These are phyloP conservation scores for Paramecium sexaurelia DNA, from an alignment of 73 alveolate species.

Conservation along the genomic window DNA sequence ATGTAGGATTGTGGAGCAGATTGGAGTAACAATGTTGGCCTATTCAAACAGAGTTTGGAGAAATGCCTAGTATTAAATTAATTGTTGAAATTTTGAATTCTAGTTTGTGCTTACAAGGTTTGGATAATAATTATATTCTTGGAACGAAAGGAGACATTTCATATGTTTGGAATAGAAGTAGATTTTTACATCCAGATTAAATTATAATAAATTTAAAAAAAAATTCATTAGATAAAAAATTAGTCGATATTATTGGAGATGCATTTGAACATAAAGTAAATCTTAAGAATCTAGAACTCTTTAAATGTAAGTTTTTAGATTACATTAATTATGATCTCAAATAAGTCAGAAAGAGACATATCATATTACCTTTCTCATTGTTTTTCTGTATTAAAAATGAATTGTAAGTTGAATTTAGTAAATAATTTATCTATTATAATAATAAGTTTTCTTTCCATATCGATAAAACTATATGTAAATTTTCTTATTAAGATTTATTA, in stretches of 20 bases:
- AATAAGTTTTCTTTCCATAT: conserved; percentile 32
- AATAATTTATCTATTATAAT: conserved; percentile 38
- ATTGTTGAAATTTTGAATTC: conserved; percentile 38
- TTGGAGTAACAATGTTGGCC: conserved; percentile 66
- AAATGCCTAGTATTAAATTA: conserved; percentile 58
- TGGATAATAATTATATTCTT: conserved; percentile 13
- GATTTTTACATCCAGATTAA: conserved; percentile 56
- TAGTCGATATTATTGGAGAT: conserved; percentile 53
- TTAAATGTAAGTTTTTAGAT: conserved; percentile 52
- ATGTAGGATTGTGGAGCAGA: conserved; percentile 65
- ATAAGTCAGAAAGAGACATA: conserved; percentile 49
- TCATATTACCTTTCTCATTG: conserved; percentile 49
- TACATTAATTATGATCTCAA: neutral
- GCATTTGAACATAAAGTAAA: conserved; percentile 58
- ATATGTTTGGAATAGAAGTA: conserved; percentile 59
- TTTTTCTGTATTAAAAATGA: conserved; percentile 61
- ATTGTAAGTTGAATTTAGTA: conserved; percentile 17
- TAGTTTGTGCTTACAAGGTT: neutral
- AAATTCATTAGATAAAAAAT: conserved; percentile 24
- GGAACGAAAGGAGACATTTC: conserved; percentile 64
- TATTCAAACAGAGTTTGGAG: conserved; percentile 36
- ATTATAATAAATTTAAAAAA: conserved; percentile 10
- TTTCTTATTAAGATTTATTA: conserved; percentile 57
- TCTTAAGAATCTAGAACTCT: conserved; percentile 54
- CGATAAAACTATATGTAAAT: conserved; percentile 59